Base-by-base conservation (phyloP, 495 filamentous ascomycete species). In the Penicillium arizonense region DNA sequence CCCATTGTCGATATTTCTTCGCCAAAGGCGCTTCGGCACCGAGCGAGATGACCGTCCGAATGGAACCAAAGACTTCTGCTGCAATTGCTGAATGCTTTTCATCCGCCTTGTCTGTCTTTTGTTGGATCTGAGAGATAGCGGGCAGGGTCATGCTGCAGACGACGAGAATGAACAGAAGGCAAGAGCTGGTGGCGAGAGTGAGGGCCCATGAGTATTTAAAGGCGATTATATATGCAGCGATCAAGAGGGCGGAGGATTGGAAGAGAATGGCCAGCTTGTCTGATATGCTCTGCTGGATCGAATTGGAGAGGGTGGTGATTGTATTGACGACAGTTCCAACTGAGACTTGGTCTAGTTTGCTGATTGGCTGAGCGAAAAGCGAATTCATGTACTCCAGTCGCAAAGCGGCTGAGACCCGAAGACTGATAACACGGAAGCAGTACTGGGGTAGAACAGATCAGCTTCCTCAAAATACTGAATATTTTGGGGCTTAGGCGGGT, bases 221-320 rank as follows among this genome's bases (percentile, higher is more conserved):
- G 5, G 74, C 80, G 14, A 81, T 73, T 2, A 62, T 67, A 41
- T 76, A 81, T 6, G 81, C 79, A 0, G 78, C 60, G 14, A 82
- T 52, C 23, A 84, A 71, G 16, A 78, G 72, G 3, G 73, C 65
- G 34, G 77, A 56, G 0, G 74, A 73, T 42, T 80, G 73, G 5
- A 83, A 65, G 33, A 77, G 71, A 8, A 79, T 61, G 3, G 77
- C 77, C 6, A 74, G 65, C 41, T 80, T 82, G 51, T 84, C 82
- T 0, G 85, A 87, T 37, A 90, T 82, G 24, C 86, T 85, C 26
- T 81, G 67, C 52, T 90, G 85, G 32, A 90, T 68, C 0, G 77
- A 73, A 53, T 87, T 88, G 24, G 83, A 81, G 1, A 81, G 79
- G 2, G 79, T 77, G 7, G 85, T 87, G 57, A 88, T 84, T 34